Conservation (phyloP, 345 rosid genomes). For the Anacardium occidentale region DNA sequence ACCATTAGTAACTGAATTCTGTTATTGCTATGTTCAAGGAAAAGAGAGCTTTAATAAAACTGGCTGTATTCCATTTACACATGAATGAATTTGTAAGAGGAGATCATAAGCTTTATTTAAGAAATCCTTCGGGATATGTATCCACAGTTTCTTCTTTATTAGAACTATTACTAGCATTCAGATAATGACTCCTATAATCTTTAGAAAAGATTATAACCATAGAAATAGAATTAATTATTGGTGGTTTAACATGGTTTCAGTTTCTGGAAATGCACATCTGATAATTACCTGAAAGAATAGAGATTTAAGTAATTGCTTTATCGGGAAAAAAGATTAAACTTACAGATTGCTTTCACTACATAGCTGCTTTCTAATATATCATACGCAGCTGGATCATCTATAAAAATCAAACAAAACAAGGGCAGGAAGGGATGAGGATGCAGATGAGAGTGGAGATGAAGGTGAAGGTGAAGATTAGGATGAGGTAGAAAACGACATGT, state of each 20-base stretch:
- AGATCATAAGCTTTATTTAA: not conserved
- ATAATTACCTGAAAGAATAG: not conserved
- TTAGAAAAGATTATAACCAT: not conserved
- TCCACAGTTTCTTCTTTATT: not conserved
- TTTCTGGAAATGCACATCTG: not conserved
- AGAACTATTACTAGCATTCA: not conserved
- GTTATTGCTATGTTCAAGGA: not conserved
- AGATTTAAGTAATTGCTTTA: not conserved
- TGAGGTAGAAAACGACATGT: not conserved
- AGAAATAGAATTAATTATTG: not conserved
- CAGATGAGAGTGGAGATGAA: not conserved
- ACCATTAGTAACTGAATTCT: conserved; percentile 1
- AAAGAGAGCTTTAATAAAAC: not conserved
- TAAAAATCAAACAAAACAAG: not conserved
- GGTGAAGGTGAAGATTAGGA: not conserved
- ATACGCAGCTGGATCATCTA: not conserved
- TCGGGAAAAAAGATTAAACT: not conserved
- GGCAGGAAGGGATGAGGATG: not conserved
- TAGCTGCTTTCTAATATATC: not conserved
- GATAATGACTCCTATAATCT: not conserved
- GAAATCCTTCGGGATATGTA: not conserved
- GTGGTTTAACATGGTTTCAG: not conserved
- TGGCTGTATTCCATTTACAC: not conserved
- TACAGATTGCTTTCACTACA: not conserved
- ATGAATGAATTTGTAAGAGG: not conserved